Evolutionary conservation across 345 rosid species (phyloP), one percentile per base, ranked within the genome.

Genomic region (Clausena lansium): DNA sequence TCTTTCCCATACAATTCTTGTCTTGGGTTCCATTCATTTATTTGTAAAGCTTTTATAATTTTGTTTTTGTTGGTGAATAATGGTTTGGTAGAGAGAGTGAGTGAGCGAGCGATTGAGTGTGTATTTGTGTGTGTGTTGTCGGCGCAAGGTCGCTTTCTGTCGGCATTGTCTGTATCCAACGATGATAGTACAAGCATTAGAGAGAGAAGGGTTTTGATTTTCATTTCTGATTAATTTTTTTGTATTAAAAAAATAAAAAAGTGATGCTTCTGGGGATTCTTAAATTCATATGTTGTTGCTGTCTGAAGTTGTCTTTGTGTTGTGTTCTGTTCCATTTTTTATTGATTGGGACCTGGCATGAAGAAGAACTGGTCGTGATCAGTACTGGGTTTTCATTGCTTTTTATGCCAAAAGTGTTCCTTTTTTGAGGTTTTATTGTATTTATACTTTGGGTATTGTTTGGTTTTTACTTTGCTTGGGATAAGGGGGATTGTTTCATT

Each of bases 131-230:
- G 28, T 60, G 84, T 74, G 89, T 84, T 87, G 93, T 91, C 94
- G 93, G 98, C 85, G 91, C 84, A 62, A 83, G 83, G 92, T 88
- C 93, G 85, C 94, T 94, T 89, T 89, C 93, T 89, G 95, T 94
- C 95, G 91, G 92, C 94, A 91, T 88, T 89, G 93, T 88, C 91
- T 84, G 88, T 88, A 85, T 91, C 90, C 88, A 89, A 86, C 90
- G 90, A 89, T 87, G 90, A 83, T 85, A 81, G 50, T 45, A 13
- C 50, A 81, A 80, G 6, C 57, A 54, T 76, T 45, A 58, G 75
- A 64, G 72, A 74, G 41, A 55, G 78, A 64, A 68, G 58, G 77
- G 25, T 58, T 79, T 78, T 74, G 60, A 69, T 75, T n/a, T 76
- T 80, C 61, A 45, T 45, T 45, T 45, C 50, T 13, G 50, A 45